Evolutionary conservation across 2,329 filamentous ascomycete species (phyloP), one percentile per base, ranked within the genome.

Genomic region (Claviceps arundinis): DNA sequence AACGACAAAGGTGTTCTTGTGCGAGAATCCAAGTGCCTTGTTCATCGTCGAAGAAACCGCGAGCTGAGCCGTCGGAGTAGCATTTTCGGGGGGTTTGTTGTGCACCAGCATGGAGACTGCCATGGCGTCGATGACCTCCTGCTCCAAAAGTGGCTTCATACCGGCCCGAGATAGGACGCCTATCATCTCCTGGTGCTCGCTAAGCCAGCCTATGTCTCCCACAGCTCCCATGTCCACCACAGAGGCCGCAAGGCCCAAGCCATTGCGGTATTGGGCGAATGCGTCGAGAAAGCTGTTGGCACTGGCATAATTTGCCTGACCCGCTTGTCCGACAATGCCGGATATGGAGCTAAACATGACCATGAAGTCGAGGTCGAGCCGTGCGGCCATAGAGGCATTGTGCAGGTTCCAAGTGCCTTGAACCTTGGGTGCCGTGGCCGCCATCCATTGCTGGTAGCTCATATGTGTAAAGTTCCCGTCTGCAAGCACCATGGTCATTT

Each of bases 251-350:
- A 47, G 45, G 2, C 38, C 37, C 37, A 19, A 9, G 9, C 22
- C 30, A n/a, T 52, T 45, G 3, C 50, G 43, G 50, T 66, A 67
- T 8, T 62, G 60, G 13, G 62, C 65, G 37, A 73, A 63, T 5
- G 64, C 60, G 43, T 70, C 64, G 51, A 69, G 58, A 57, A 66
- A 73, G n/a, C 62, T 61, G 55, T 72, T 71, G 7, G 59, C 69
- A 1, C 67, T 64, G 5, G 64, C 59, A 55, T 75, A 76, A 57
- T 70, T 73, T 48, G 64, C 62, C 54, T 73, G 71, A 0, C 61
- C 64, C 1, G 60, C 55, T 19, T 65, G 61, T 7, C 67, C 70
- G 3, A 68, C 54, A 14, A 67, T 56, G 14, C 63, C 65, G 0
- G 61, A 61, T 6, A 68, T 56, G 2, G 71, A 73, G 8, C 59